Conservation (phyloP, 2,329 filamentous ascomycete species). For the Penicillium sp. region DNA sequence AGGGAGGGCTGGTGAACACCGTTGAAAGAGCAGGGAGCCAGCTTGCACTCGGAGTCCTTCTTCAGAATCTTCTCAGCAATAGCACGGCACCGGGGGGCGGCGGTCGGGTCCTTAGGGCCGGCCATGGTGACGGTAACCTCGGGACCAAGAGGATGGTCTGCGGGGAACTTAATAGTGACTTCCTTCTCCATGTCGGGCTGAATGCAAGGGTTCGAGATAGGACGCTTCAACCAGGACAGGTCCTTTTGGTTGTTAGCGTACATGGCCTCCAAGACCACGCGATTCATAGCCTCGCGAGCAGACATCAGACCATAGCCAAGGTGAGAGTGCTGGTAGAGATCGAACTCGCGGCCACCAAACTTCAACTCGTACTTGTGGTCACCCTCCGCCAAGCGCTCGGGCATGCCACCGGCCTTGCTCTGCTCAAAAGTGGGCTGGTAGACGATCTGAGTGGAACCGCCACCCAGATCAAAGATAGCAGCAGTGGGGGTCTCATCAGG, state of each 20-base stretch:
- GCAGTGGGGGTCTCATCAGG: constrained; percentile 89
- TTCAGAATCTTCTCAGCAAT: constrained; percentile 87
- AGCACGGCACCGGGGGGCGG: constrained; percentile 84
- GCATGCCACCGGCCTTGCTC: constrained; percentile 74
- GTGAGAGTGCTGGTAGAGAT: constrained; percentile 97
- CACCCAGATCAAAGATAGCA: constrained; percentile 93
- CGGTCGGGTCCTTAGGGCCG: constrained; percentile 70
- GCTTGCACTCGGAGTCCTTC: constrained; percentile 79
- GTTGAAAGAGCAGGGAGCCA: constrained; percentile 97
- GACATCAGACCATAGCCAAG: constrained; percentile 96
- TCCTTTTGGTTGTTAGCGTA: constrained; percentile 65
- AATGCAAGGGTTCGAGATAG: constrained; percentile 84
- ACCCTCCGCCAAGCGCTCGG: constrained; percentile 80
- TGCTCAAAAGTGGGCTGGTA: constrained; percentile 93
- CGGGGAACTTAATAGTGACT: constrained; percentile 72
- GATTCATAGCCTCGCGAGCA: constrained; percentile 85
- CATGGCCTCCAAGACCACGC: constrained; percentile 72
- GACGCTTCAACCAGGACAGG: constrained; percentile 69
- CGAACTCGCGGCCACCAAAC: constrained; percentile 89
- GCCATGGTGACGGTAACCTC: constrained; percentile 80
- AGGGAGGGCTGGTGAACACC: constrained; percentile 93
- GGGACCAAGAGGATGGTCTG: constrained; percentile 67
- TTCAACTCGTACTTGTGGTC: constrained; percentile 94
- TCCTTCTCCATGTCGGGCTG: constrained; percentile 75
- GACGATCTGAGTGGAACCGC: constrained; percentile 97